phyloP scores from a whole-genome alignment of 176 grass and related monocot species.

The Poa annua region DNA sequence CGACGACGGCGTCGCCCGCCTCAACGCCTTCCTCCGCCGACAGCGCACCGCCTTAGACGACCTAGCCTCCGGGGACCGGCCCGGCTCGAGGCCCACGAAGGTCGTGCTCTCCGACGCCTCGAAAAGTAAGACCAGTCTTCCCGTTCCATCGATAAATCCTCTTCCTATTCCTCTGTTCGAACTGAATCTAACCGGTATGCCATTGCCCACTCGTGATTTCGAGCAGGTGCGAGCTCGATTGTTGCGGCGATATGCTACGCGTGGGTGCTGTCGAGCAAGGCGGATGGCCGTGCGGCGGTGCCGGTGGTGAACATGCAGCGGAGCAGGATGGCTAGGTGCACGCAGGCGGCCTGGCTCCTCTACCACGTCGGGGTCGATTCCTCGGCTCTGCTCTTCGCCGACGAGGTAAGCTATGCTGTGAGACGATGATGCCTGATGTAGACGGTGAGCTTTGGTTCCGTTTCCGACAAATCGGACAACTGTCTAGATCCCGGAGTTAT shows the following conservation, averaged over 20 bases:
- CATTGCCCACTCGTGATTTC: neutral
- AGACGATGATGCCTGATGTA: neutral
- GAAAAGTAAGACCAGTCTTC: constrained; percentile 38
- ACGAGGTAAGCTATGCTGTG: constrained; percentile 54
- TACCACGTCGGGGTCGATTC: constrained; percentile 67
- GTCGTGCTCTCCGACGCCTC: constrained; percentile 69
- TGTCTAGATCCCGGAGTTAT: constrained; percentile 51
- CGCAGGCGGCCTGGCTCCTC: constrained; percentile 70
- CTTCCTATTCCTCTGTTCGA: neutral
- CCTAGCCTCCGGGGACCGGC: constrained; percentile 35
- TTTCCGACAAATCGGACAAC: constrained; percentile 48
- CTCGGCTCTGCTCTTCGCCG: constrained; percentile 62
- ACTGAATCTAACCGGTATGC: constrained; percentile 6
- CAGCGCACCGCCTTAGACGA: constrained; percentile 52
- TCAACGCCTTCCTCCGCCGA: constrained; percentile 65
- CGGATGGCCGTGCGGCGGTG: constrained; percentile 49
- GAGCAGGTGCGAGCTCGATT: constrained; percentile 57
- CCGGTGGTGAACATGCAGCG: constrained; percentile 61
- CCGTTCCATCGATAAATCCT: neutral
- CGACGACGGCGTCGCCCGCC: constrained; percentile 41
- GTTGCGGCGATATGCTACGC: constrained; percentile 70
- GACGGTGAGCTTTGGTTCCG: constrained; percentile 10
- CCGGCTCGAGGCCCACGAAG: constrained; percentile 41
- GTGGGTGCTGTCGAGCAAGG: constrained; percentile 64
- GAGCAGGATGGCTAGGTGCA: constrained; percentile 59